These are phyloP conservation scores for Neonectria neomacrospora DNA, from an alignment of 2,329 filamentous ascomycete species.

Conservation along the genomic window DNA sequence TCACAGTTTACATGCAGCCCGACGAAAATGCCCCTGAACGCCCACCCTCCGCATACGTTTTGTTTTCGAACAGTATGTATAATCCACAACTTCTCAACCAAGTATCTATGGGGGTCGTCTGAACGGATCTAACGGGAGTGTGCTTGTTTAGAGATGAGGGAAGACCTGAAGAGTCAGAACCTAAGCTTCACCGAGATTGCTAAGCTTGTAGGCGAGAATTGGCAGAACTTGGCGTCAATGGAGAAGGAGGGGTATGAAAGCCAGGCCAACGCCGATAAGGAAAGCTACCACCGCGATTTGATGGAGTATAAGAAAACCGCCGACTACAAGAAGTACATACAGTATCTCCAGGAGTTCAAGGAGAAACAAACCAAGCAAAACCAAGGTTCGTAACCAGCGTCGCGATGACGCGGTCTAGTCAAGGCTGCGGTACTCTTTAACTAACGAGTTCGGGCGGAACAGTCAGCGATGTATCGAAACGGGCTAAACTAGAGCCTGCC, in stretches of 20 bases:
- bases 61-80: constrained; percentile 83
- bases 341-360: constrained; percentile 82
- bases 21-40: constrained; percentile 84
- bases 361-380: constrained; percentile 71
- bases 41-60: constrained; percentile 83
- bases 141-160: constrained; percentile 71
- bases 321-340: constrained; percentile 74
- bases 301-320: constrained; percentile 81
- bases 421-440: background rate
- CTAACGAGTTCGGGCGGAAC: constrained; percentile 15
- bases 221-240: constrained; percentile 74
- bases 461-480: constrained; percentile 58
- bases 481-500: constrained; percentile 57
- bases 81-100: background rate
- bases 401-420: constrained; percentile 1
- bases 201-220: constrained; percentile 83
- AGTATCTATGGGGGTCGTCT: background rate
- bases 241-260: constrained; percentile 80
- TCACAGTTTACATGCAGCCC: constrained; percentile 56
- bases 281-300: constrained; percentile 79
- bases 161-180: constrained; percentile 79
- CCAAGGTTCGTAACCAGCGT: constrained; percentile 58
- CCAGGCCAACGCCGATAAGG: constrained; percentile 78
- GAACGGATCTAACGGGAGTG: constrained; percentile 8
- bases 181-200: constrained; percentile 86